Conservation (phyloP, 345 rosid genomes). For the Eucalyptus marginata region DNA sequence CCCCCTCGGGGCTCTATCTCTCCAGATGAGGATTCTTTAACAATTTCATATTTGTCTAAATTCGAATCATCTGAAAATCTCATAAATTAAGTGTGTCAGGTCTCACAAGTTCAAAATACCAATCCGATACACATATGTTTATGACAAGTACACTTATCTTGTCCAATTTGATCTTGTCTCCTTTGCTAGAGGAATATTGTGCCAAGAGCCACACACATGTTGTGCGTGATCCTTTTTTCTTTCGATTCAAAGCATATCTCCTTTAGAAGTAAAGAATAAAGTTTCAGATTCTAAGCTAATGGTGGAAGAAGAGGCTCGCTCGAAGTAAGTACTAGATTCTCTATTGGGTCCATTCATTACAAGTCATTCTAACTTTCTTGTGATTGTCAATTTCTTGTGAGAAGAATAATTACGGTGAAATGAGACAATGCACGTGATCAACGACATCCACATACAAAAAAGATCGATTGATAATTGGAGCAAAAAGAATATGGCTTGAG, state of each 20-base stretch:
- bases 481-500: neutral
- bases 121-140: neutral
- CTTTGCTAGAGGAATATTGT: neutral
- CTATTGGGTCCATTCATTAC: neutral
- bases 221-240: neutral
- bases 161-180: neutral
- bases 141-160: neutral
- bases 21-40: neutral
- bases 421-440: neutral
- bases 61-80: fast-evolving
- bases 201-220: neutral
- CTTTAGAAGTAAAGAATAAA: neutral
- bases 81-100: neutral
- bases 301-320: neutral
- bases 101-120: fast-evolving
- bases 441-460: neutral
- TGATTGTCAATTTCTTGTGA: neutral
- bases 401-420: neutral
- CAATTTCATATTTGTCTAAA: neutral
- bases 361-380: neutral
- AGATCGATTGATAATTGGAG: neutral
- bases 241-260: neutral
- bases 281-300: neutral
- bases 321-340: neutral
- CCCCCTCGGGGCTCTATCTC: too few relatives aligned